Conservation (phyloP, 1,284 basidiomycete species). For the Ustilago loliicola region DNA sequence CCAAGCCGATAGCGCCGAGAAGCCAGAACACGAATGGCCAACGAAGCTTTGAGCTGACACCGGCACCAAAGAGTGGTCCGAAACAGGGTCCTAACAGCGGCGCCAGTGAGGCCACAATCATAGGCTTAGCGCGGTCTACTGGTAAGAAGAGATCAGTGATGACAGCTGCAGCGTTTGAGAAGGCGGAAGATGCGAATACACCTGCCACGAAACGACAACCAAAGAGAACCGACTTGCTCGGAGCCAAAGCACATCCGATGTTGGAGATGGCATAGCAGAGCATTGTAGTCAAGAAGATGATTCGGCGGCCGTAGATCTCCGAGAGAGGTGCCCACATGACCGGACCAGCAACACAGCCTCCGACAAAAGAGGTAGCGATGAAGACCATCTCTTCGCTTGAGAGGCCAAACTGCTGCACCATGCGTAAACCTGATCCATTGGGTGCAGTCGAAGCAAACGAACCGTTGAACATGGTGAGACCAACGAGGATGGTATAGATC, state of each 20-base stretch:
- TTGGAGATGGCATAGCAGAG: constrained; percentile 28
- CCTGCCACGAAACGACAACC: constrained; percentile 40
- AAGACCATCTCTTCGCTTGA: constrained; percentile 38
- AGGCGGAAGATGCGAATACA: constrained; percentile 41
- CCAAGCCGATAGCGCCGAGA: constrained; percentile 23
- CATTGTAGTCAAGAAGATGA: constrained; percentile 22
- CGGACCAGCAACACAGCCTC: constrained; percentile 50
- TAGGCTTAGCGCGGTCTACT: constrained; percentile 22
- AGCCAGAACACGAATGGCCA: constrained; percentile 46
- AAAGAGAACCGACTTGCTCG: constrained; percentile 36
- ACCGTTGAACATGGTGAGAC: constrained; percentile 50
- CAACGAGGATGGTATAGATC: constrained; percentile 33
- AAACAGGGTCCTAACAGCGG: constrained; percentile 41
- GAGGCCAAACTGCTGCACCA: constrained; percentile 25
- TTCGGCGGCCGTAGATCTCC: constrained; percentile 32
- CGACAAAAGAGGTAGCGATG: constrained; percentile 43
- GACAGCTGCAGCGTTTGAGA: constrained; percentile 49
- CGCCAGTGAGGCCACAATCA: constrained; percentile 38
- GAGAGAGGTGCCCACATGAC: constrained; percentile 52
- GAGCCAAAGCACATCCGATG: constrained; percentile 35
- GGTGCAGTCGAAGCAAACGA: constrained; percentile 48
- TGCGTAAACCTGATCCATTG: constrained; percentile 29
- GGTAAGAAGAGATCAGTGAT: constrained; percentile 48
- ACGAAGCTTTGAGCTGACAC: constrained; percentile 15
- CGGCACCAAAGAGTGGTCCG: constrained; percentile 38